Percentiles rank a stretch among this genome's conserved stretches.
Conservation (phyloP, 306 rosid genomes). For the Amphicarpaea edgeworthii region DNA sequence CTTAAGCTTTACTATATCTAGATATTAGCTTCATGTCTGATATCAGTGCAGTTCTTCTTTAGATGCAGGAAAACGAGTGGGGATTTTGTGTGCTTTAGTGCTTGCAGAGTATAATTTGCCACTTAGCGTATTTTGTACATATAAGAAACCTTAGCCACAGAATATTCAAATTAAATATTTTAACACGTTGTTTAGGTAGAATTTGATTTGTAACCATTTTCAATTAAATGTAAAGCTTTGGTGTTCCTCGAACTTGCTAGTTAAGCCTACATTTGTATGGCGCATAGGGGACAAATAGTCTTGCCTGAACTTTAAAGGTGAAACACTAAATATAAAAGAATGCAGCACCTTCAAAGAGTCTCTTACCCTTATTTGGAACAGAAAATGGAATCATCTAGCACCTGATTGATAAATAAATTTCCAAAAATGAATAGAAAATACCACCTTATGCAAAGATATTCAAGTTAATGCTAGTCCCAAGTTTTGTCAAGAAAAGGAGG, state of each 20-base stretch:
- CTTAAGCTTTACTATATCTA: constrained; percentile 17
- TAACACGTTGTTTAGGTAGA: constrained; percentile 25
- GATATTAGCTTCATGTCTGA: constrained; percentile 28
- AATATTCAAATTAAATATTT: constrained; percentile 28
- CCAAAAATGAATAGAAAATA: neutral
- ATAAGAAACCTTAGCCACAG: constrained; percentile 43
- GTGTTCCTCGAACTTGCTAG: constrained; percentile 37
- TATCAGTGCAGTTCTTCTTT: constrained; percentile 40
- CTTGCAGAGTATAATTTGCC: constrained; percentile 9
- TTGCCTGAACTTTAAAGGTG: neutral
- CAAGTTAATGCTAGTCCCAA: neutral
- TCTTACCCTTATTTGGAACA: neutral
- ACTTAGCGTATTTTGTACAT: constrained; percentile 46
- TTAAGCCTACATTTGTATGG: constrained; percentile 2
- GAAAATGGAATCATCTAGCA: neutral
- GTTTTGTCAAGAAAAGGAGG: neutral
- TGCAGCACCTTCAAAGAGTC: neutral
- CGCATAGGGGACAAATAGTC: neutral
- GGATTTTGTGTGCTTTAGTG: constrained; percentile 38
- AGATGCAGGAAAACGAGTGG: constrained; percentile 20
- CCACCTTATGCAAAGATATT: neutral
- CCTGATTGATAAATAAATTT: neutral
- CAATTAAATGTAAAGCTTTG: constrained; percentile 40
- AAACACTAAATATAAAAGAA: neutral
- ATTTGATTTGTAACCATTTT: constrained; percentile 34